Evolutionary conservation across 306 rosid species (phyloP), one percentile per base, ranked within the genome.

Genomic region (Quercus gilva): DNA sequence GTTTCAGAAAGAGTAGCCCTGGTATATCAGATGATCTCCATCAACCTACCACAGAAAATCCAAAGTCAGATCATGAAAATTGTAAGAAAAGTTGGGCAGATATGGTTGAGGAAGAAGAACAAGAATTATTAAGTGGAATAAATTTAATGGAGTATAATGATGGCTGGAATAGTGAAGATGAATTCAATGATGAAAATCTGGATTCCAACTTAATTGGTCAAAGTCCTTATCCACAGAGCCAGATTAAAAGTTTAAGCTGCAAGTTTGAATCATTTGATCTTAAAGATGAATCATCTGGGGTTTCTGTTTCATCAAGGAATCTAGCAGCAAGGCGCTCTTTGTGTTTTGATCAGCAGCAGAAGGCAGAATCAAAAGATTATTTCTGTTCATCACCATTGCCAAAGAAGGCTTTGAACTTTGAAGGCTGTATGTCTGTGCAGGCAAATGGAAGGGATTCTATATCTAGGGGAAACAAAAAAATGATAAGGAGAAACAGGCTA

Each of bases 31-130:
- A 58, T 55, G 79, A 35, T 77, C 75, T 69, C 26, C 23, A 64
- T 56, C 83, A 58, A 72, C 72, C 45, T 45, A 18, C 29, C 8
- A 55, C 79, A 35, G 88, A 80, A 76, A 81, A 57, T 41, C 23
- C 20, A 56, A 75, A 84, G 52, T 61, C 78, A 21, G 28, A 60
- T 5, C 29, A 63, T 33, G 74, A 89, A 12, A 73, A 58, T 43
- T 67, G 68, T 18, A 88, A 89, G 92, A 95, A 91, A 81, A 93
- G 99, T 55, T 95, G 99, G 99, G 99, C 99, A 70, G 99, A 95
- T 71, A 84, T 93, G 83, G 97, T 74, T 15, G 98, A 95, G 87
- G 99, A 94, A 86, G 98, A 92, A 63, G 96, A 85, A 35, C 23
- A 78, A 7, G 79, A 69, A 5, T 37, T 87, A 41, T 74, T 75